Base-by-base conservation (phyloP, 192 early-diverging fungal genomes). In the Rhizophagus prolifer region DNA sequence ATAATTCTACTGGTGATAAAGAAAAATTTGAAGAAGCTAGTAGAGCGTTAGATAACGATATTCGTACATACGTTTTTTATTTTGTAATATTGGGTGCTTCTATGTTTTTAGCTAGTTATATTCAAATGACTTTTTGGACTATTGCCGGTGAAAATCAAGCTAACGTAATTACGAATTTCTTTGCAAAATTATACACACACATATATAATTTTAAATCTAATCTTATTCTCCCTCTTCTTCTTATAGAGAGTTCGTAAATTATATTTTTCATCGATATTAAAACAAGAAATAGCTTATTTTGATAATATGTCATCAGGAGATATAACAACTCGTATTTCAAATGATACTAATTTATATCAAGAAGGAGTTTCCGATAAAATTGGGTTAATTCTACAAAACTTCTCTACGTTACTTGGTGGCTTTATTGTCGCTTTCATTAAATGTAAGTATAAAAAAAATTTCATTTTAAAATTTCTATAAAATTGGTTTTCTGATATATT, bases 341-440 rank as follows among this genome's bases (percentile, higher is more conserved):
- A 86, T 47, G 95, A 97, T 74, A 94, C 92, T 36, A 87, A 91
- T 50, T 63, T 95, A 74, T 85, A 96, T 54, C 93, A 96, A 82
- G 96, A 96, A 67, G 95, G 94, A 28, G 90, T 94, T 31, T 85
- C 86, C 26, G 94, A 95, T 60, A 97, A 96, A 78, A 82, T 94
- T 50, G 89, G 91, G 76, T 81, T 92, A 36, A 83, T 91, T 31
- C 58, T 95, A 34, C 88, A 90, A 72, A 86, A 89, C 65, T 26
- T 86, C 21, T 74, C 89, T 9, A 87, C 85, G 19, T 96, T 95
- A 63, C 58, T 94, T 66, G 74, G 89, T 10, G 92, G 91, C 12
- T 87, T 94, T 54, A 79, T 92, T 10, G 79, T 94, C 50, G 95
- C 94, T 14, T 95, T 96, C 78, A 72, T 82, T 63, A 90, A 81